Conservation (phyloP, 345 rosid species). For the Eutrema japonicum region DNA sequence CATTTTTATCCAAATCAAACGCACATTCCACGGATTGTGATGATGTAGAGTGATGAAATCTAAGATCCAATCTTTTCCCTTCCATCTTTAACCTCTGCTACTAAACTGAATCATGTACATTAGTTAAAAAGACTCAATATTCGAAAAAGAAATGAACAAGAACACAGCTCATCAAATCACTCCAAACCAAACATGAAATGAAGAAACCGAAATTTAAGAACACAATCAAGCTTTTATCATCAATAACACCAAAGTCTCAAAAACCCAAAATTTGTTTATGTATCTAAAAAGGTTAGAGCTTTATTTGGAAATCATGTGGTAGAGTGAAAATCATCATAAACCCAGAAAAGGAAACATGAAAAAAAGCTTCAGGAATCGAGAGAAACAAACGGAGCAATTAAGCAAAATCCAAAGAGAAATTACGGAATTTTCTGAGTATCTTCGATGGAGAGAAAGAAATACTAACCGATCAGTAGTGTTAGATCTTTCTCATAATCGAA, state of each 20-base stretch:
- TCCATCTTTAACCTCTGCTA: constrained; percentile 50
- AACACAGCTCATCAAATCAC: constrained; percentile 4
- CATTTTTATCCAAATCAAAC: constrained; percentile 63
- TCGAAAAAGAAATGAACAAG: neutral
- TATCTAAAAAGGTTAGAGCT: constrained; percentile 18
- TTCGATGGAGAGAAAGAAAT: constrained; percentile 3
- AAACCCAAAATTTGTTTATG: neutral
- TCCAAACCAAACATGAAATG: constrained; percentile 6
- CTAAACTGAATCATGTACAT: constrained; percentile 11
- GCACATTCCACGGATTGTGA: constrained; percentile 70
- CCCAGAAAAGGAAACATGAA: constrained; percentile 30
- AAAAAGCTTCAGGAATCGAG: neutral
- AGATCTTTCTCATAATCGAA: constrained; percentile 33
- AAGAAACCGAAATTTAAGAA: neutral
- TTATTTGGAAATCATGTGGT: constrained; percentile 3
- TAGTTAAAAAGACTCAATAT: neutral
- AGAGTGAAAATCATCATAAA: constrained; percentile 21
- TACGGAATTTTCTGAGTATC: neutral
- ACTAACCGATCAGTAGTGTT: constrained; percentile 36
- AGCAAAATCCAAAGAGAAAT: constrained; percentile 9
- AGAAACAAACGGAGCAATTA: neutral
- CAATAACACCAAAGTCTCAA: constrained; percentile 3
- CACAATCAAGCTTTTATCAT: neutral
- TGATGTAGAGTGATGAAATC: constrained; percentile 58
- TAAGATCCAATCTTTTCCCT: constrained; percentile 47